Percentiles rank a stretch among this genome's conserved stretches.
Conservation (phyloP, 1,284 basidiomycete genomes). For the Pholiota adiposa region DNA sequence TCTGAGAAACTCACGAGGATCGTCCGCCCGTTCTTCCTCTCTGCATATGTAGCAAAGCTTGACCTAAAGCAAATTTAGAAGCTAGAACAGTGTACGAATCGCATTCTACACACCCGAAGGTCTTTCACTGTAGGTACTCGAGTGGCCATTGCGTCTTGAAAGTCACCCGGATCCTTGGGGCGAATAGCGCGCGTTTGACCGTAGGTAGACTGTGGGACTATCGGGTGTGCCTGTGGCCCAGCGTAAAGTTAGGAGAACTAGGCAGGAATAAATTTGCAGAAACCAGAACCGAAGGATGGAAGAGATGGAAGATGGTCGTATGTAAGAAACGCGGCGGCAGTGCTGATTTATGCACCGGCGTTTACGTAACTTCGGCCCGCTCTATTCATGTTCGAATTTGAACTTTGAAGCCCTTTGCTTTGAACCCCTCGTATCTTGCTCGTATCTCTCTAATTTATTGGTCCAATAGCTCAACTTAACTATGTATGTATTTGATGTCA, state of each 20-base stretch:
- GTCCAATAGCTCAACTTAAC: too few species aligned
- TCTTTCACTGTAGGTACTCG: conserved; percentile 10
- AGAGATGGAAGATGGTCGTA: background rate
- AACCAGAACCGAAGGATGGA: background rate
- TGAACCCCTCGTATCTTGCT: too few species aligned
- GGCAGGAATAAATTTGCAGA: background rate
- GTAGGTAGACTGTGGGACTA: too few species aligned
- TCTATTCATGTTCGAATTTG: background rate
- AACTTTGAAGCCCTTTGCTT: too few species aligned
- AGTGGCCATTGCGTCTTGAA: background rate
- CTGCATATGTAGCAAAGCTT: conserved; percentile 80
- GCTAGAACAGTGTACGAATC: background rate
- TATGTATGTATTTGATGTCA: too few species aligned
- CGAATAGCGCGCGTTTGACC: too few species aligned
- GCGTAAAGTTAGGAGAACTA: background rate
- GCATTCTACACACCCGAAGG: conserved; percentile 1
- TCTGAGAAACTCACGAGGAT: conserved; percentile 38
- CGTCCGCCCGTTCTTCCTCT: conserved; percentile 66
- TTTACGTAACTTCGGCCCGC: background rate
- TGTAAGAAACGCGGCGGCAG: background rate
- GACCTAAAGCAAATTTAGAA: conserved; percentile 43
- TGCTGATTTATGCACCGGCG: background rate
- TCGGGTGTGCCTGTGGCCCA: background rate
- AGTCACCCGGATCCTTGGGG: background rate
- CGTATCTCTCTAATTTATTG: too few species aligned